Base-by-base conservation (phyloP, 768 basidiomycete genomes). In the Auricularia auricula-judae region DNA sequence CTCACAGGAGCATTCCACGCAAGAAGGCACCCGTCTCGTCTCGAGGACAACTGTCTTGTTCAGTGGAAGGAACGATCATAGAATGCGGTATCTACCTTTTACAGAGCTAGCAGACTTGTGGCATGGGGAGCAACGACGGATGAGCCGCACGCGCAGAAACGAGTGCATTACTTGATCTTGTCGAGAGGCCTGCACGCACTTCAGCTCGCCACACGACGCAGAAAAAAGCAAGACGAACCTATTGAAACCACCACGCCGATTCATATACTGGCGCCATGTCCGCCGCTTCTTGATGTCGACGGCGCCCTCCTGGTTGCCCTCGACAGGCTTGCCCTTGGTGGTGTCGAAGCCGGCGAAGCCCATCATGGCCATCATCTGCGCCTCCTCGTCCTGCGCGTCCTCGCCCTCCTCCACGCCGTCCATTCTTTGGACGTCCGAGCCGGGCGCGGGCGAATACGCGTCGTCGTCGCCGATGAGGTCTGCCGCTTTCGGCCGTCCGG, bases 231-330 rank as follows among this genome's bases (percentile, higher is more conserved):
- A 14, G n/a, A 63, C 78, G 59, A 34, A 86, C 86, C 89, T 85
- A 78, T 92, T 90, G 79, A 93, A 90, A 61, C 91, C 90, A 67
- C 92, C 91, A 67, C 88, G 87, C 62, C 93, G 84, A 74, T 98
- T 98, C 96, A 99, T 99, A 75, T 99, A 99, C 75, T 98, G 96
- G 68, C 93, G 81, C 95, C 93, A 96, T 33, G 92, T 95, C 66
- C 93, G 80, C 64, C 83, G 84, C 77, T 92, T 93, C 81, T 90
- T 93, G 69, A 88, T 75, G 63, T 84, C 74, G 42, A 79, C 81
- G 43, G 66, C 70, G 54, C 87, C 89, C 66, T 89, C 87, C 75
- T 95, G 88, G 66, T 96, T 93, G 29, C 93, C 91, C 43, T 82
- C 78, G 42, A 94, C 90, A 59, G 80, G 83, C 71, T 89, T 90